Conservation (phyloP, 164 flowering plant species). For the Nymphaea thermarum region DNA sequence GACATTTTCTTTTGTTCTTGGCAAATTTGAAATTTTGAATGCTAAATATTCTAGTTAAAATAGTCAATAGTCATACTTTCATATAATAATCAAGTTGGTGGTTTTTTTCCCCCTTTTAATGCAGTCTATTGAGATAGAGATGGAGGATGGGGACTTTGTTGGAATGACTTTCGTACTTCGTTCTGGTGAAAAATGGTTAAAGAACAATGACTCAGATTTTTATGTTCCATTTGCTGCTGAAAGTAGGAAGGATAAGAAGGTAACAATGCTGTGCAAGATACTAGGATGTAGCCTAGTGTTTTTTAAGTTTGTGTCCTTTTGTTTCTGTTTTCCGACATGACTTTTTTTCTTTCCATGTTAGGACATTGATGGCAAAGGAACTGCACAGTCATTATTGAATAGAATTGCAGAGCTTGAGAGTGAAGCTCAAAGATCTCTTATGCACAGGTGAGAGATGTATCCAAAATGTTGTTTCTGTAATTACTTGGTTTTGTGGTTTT, state of each 20-base stretch:
- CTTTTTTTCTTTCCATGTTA: not conserved
- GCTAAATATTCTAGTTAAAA: no score
- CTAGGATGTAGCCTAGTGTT: no score
- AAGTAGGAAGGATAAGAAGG: conserved; percentile 47
- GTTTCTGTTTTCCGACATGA: not conserved
- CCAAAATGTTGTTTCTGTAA: no score
- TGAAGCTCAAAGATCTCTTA: conserved; percentile 93
- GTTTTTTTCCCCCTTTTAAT: conserved; percentile 12
- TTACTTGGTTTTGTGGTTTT: conserved; percentile 1
- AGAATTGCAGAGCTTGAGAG: conserved; percentile 70
- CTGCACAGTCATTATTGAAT: conserved; percentile 71
- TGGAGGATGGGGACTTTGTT: conserved; percentile 46
- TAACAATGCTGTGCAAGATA: conserved; percentile 1
- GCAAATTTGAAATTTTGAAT: no score
- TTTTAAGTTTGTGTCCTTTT: not conserved
- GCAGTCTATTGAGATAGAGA: conserved; percentile 51
- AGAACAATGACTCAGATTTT: conserved; percentile 67
- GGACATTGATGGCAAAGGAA: conserved; percentile 56
- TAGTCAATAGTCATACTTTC: no score
- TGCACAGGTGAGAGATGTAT: conserved; percentile 69
- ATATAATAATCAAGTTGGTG: no score
- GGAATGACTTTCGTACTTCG: conserved; percentile 91
- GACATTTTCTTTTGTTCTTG: no score
- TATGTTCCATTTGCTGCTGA: conserved; percentile 44
- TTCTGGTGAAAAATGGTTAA: conserved; percentile 75